Conservation (phyloP, 1,284 basidiomycete species). For the Boletus smithii region DNA sequence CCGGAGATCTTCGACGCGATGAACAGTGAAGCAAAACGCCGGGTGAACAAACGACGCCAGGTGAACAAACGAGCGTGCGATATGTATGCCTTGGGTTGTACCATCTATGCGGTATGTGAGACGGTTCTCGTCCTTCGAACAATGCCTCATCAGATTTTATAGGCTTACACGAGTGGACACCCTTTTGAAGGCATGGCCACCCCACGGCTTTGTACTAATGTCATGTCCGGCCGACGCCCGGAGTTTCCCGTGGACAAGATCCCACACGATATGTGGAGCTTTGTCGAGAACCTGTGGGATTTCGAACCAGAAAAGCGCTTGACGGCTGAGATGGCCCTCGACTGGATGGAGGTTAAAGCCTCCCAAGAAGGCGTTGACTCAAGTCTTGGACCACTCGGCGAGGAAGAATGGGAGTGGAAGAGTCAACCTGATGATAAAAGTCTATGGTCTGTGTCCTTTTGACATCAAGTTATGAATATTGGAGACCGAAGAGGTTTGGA, state of each 20-base stretch:
- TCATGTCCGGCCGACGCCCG: slow-evolving; percentile 6
- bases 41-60: slow-evolving; percentile 4
- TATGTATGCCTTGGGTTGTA: slow-evolving; percentile 33
- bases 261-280: slow-evolving; percentile 27
- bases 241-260: slow-evolving; percentile 15
- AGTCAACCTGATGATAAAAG: slow-evolving; percentile 3
- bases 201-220: neutral
- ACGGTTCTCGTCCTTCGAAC: neutral
- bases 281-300: slow-evolving; percentile 27
- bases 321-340: slow-evolving; percentile 21
- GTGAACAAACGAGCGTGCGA: slow-evolving; percentile 29
- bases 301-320: slow-evolving; percentile 13
- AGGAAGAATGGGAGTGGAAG: slow-evolving; percentile 25
- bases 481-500: too few species aligned
- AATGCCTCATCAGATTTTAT: neutral
- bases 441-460: slow-evolving; percentile 15
- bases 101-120: slow-evolving; percentile 26
- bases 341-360: slow-evolving; percentile 20
- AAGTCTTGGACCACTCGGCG: slow-evolving; percentile 1
- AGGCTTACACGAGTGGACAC: slow-evolving; percentile 19
- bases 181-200: slow-evolving; percentile 8
- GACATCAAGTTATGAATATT: neutral
- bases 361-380: slow-evolving; percentile 7
- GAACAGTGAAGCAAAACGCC: slow-evolving; percentile 1
- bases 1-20: slow-evolving; percentile 20